Base-by-base conservation (phyloP, 2,329 filamentous ascomycete species). In the Exophiala sp. region DNA sequence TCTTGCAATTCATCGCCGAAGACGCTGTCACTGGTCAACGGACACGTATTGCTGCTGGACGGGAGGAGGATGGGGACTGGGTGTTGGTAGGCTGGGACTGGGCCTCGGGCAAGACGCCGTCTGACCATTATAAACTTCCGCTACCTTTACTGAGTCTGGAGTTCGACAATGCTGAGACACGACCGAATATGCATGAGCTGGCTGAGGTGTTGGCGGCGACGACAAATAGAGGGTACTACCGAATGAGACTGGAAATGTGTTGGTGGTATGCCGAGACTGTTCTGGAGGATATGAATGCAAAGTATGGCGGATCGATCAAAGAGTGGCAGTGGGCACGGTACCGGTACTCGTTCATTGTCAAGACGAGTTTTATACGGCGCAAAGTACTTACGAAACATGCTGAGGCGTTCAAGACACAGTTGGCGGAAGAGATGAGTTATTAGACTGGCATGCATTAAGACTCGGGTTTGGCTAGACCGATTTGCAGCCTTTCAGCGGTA, bases 211-310 rank as follows among this genome's bases (percentile, higher is more conserved):
- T 61, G 4, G 38, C 54, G 5, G 48, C 52, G 3, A 55, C 49
- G 3, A 59, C 56, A 14, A 35, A 53, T 20, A 50, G 40, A 35
- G 32, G 39, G 3, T 21, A 47, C 1, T 63, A 63, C 39, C 58
- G 50, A 9, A 51, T 58, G 16, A 32, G 46, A 9, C 33, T 59
- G 41, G 56, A 63, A 40, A 59, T 58, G 53, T 63, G 60, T 40
- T 63, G 59, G 59, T 61, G 59, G 59, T 63, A 55, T 35, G 54
- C 59, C 10, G 60, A 63, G 50, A 55, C 43, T 9, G 44, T 60
- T 5, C 48, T 61, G 29, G 47, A 54, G 16, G 41, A 48, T n/a
- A 53, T 57, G 47, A 33, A 52, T 38, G 41, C 50, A 32, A 50
- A 58, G 16, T 59, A 54, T 41, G 48, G 45, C 3, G 45, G 50